Evolutionary conservation across 2,329 filamentous ascomycete genomes (phyloP), one percentile per base, ranked within the genome.

Genomic region (Claviceps monticola): DNA sequence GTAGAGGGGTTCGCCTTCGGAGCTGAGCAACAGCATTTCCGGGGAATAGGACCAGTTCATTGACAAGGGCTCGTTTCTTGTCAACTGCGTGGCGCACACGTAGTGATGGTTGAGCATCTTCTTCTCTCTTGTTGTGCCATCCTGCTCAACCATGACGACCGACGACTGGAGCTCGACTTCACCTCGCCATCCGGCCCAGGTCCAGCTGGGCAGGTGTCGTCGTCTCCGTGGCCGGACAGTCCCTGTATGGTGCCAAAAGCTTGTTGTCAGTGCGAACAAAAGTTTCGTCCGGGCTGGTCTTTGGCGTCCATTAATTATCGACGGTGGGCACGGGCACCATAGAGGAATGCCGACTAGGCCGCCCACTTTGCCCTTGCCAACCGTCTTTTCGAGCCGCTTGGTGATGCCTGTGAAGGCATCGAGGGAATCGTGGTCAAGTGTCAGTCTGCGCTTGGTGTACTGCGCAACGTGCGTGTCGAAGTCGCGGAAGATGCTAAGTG

Each of bases 161-260:
- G 63, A 64, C 5, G 64, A 67, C 53, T 62, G 59, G 44, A 67
- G 55, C 34, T 66, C 65, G 13, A 67, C 65, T 5, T 62, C 56
- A 14, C 65, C 65, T 17, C 60, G 58, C 65, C 65, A 67, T 2
- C 65, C 65, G 2, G 65, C 64, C 65, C 65, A 67, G 2, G 64
- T 65, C 65, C 65, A 67, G 53, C 65, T 67, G 8, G 65, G 65
- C 49, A 67, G 55, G 42, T 67, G 65, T 0, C 55, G 52, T 1
- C 64, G 58, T 43, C 65, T 51, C n/a, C 51, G 58, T 1, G 60
- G 61, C 45, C 58, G 55, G 9, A 53, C 53, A 6, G 56, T 57
- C 3, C 63, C 61, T 38, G 56, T 58, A 48, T 67, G 65, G n/a
- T 67, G 65, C 65, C 65, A 67, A 53, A 67, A 67, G 46, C 64